Percentiles rank a stretch among this genome's conserved stretches.
phyloP scores from a whole-genome alignment of 2,329 filamentous ascomycete genomes.

The Ophiosphaerella narmari region DNA sequence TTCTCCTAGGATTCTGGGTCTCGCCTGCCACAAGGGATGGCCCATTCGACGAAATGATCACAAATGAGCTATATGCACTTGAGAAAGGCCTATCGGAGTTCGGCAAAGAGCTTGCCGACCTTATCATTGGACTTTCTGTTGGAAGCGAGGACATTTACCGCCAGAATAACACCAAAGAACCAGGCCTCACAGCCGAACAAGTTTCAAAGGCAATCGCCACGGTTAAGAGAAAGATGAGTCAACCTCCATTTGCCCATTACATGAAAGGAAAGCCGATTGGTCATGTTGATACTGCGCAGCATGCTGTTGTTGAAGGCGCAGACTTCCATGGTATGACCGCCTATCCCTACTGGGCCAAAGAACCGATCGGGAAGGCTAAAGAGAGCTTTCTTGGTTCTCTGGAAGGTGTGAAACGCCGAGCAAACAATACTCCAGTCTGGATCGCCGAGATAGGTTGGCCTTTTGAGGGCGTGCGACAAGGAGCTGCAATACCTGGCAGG shows the following conservation, averaged over 20 bases:
- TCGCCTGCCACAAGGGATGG: constrained; percentile 12
- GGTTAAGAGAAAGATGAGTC: constrained; percentile 54
- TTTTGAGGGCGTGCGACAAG: constrained; percentile 14
- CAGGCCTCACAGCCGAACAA: constrained; percentile 64
- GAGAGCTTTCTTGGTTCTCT: constrained; percentile 32
- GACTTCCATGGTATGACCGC: constrained; percentile 42
- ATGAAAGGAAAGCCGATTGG: constrained; percentile 49
- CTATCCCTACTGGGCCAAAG: constrained; percentile 40
- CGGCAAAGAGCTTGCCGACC: constrained; percentile 56
- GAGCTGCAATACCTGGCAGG: constrained; percentile 17
- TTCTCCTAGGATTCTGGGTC: constrained; percentile 42
- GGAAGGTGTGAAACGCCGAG: constrained; percentile 22
- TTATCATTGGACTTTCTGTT: constrained; percentile 43
- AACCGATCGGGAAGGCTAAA: constrained; percentile 46
- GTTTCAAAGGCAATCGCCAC: constrained; percentile 61
- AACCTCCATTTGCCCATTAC: constrained; percentile 59
- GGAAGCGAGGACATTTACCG: constrained; percentile 64
- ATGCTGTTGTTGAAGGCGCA: constrained; percentile 27
- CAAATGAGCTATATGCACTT: constrained; percentile 38
- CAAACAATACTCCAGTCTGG: constrained; percentile 35
- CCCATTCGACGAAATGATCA: constrained; percentile 48
- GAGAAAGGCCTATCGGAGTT: constrained; percentile 37
- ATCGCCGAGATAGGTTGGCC: constrained; percentile 45
- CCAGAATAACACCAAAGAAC: constrained; percentile 51
- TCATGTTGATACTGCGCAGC: constrained; percentile 38